Conservation (phyloP, 345 rosid genomes). For the Euphorbia peplus region DNA sequence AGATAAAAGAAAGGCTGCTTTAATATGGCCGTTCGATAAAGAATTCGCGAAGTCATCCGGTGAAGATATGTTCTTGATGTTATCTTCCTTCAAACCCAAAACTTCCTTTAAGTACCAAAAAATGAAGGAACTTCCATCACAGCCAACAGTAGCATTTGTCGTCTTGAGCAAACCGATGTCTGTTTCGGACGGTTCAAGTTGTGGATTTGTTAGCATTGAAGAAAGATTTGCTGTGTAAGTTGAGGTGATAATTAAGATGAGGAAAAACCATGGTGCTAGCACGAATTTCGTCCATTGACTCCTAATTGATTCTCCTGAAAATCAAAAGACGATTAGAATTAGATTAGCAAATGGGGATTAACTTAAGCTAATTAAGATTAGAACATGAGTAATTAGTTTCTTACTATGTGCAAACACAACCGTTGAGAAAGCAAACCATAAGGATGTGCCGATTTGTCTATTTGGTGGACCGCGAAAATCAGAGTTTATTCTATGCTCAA, state of each 20-base stretch:
- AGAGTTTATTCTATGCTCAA: conserved; percentile 1
- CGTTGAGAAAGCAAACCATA: conserved; percentile 18
- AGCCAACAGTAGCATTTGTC: conserved; percentile 14
- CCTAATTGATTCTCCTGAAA: conserved; percentile 14
- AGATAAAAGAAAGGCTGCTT: conserved; percentile 10
- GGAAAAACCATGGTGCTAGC: conserved; percentile 18
- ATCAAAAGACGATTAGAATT: not conserved
- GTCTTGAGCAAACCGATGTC: conserved; percentile 6
- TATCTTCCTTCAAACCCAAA: conserved; percentile 11
- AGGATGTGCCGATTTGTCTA: conserved; percentile 1
- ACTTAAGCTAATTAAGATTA: too few relatives aligned
- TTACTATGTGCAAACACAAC: conserved; percentile 9
- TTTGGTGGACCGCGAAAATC: not conserved
- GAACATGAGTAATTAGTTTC: too few relatives aligned
- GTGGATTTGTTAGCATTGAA: conserved; percentile 14
- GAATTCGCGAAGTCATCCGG: conserved; percentile 7
- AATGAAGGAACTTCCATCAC: conserved; percentile 8
- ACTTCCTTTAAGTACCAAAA: not conserved
- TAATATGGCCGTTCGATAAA: conserved; percentile 6
- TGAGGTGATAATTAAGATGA: conserved; percentile 9
- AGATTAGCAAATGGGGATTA: too few relatives aligned
- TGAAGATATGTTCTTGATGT: conserved; percentile 11
- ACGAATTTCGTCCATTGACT: conserved; percentile 6
- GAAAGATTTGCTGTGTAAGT: conserved; percentile 15
- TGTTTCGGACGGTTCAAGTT: not conserved